Percentiles rank a stretch among this genome's conserved stretches.
Evolutionary conservation across 164 flowering plant species (phyloP).

Genomic region (Macadamia integrifolia): DNA sequence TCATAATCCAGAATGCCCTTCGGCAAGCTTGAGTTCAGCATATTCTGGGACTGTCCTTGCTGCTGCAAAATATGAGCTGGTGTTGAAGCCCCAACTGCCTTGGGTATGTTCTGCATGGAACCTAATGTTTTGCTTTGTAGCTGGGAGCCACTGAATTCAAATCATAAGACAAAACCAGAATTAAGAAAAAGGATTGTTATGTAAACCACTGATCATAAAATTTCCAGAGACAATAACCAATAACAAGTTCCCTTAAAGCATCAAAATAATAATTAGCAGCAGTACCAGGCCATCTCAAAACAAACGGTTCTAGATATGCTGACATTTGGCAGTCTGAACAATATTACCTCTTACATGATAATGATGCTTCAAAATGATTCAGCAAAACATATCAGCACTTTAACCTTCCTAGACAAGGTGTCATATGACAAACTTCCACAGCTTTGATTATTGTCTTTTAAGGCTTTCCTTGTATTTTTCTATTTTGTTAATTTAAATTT

Average conservation of each 20-base stretch:
- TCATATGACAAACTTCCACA: no score
- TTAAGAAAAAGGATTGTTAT: background rate
- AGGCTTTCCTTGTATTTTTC: no score
- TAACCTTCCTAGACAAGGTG: no score
- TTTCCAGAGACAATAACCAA: background rate
- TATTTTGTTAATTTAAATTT: no score
- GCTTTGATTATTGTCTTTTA: no score
- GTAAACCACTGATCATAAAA: background rate
- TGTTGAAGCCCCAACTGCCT: slow-evolving; percentile 11
- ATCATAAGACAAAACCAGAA: background rate
- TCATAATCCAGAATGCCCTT: slow-evolving; percentile 20
- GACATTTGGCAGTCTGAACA: no score
- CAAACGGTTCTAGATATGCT: no score
- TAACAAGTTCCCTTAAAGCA: background rate
- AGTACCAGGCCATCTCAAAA: no score
- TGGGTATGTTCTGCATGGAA: slow-evolving; percentile 17
- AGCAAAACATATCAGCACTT: no score
- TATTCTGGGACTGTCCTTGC: slow-evolving; percentile 26
- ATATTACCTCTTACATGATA: no score
- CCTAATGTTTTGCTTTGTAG: slow-evolving; percentile 17
- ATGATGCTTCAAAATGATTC: no score
- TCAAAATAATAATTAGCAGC: no score
- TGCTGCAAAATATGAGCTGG: slow-evolving; percentile 23
- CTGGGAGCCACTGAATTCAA: slow-evolving; percentile 19
- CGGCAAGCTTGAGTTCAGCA: slow-evolving; percentile 15